Evolutionary conservation across 148 eudicot genomes (phyloP), one percentile per base, ranked within the genome.

Genomic region (Rhododendron henanense): DNA sequence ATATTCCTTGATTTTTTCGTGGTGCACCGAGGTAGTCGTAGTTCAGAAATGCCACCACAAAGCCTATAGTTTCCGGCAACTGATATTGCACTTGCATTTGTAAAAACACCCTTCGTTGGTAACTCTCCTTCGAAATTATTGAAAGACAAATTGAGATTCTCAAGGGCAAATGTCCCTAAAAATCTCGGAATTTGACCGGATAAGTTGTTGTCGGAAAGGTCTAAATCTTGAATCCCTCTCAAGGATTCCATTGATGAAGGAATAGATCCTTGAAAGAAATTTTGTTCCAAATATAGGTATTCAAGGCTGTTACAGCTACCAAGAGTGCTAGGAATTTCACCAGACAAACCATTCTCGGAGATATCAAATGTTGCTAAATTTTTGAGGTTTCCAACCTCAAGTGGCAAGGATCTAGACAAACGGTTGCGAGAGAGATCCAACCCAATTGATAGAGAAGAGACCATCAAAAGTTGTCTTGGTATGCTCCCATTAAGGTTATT

Each of bases 141-240:
- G 53, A 10, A 50, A 11, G 53, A 50, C 53, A 50, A 50, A 50
- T 50, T 50, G 53, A 50, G 53, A 50, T 2, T 50, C 14, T 50
- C 11, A 2, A 50, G 3, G 2, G 7, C 2, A 50, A 50, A 33
- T 1, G 51, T 18, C 31, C 23, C 81, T 1, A 81, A 21, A 25
- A 86, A 13, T 1, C 0, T 33, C 0, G 88, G 85, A 21, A 86
- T 74, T 28, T 57, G 25, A 3, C 61, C 88, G 3, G 88, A 73
- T 15, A 86, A 81, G 45, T 86, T 86, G 76, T 86, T 86, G 0
- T n/a, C 16, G 10, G 88, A 86, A 81, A 86, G 69, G 82, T 86
- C 84, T 5, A 86, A 10, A 53, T 1, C 10, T 16, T 4, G 37
- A 35, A 82, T 18, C 0, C 76, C 88, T 86, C 21, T 55, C 53